Base-by-base conservation (phyloP, 2,329 filamentous ascomycete genomes). In the Fusarium succisae region DNA sequence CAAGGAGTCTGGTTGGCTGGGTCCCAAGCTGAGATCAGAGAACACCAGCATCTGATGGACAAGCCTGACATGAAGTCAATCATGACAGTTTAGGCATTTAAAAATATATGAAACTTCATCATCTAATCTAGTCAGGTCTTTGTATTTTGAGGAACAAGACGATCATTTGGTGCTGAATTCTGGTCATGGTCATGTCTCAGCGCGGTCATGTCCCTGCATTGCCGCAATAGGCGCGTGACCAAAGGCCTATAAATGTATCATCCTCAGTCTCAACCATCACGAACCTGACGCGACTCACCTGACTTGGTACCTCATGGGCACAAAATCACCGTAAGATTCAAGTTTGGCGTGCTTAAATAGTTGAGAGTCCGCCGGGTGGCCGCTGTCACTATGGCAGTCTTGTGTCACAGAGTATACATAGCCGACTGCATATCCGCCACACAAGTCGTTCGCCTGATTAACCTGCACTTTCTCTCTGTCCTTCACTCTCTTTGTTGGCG, bases 241-340 rank as follows among this genome's bases (percentile, higher is more conserved):
- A 56, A 13, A 39, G 54, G 35, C 38, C 48, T 54, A 37, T n/a
- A 30, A 70, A 44, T 56, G 14, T 28, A 74, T 74, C 72, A 74
- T 74, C 58, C 45, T 75, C 48, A 11, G 64, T 73, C 53, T 73
- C 56, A 75, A 53, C 68, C 53, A 57, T 70, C 72, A 37, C 72
- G 69, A 73, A 75, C 53, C 72, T 75, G 72, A 74, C 69, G 60
- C 72, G 72, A 43, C 63, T 72, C 72, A 74, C 72, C 72, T 74
- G 72, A 74, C 72, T 57, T 70, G 44, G 53, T 50, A 22, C 45
- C 67, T 50, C 71, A 62, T 60, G 60, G 55, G 48, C 44, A 28
- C 24, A 53, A 32, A 55, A 35, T 38, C 17, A 17, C 26, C 48
- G 8, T 30, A 30, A 13, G 35, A 26, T 37, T 47, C 13, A 28